phyloP scores from a whole-genome alignment of 2,329 filamentous ascomycete species.

The Colletotrichum sp. region DNA sequence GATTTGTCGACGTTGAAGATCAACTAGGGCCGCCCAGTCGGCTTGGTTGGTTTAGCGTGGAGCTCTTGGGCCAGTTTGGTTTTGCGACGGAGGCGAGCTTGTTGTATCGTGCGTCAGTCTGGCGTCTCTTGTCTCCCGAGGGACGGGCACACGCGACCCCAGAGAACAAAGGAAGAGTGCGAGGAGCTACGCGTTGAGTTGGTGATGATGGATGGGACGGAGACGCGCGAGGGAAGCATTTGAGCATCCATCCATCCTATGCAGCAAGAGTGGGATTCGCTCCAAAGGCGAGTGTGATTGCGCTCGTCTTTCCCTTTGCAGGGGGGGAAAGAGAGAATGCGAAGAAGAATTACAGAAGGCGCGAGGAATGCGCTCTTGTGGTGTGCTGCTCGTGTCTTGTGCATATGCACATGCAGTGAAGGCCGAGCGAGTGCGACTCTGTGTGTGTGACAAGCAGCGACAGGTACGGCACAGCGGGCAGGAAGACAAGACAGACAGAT shows the following conservation, averaged over 20 bases:
- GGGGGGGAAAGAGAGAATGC: conserved; percentile 10
- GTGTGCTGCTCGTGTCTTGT: neutral
- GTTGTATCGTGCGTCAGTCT: conserved; percentile 14
- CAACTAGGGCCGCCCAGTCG: conserved; percentile 6
- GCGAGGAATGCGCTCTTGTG: conserved; percentile 8
- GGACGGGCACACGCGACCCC: neutral
- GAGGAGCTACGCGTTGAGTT: neutral
- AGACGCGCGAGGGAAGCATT: neutral
- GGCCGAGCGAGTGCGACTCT: conserved; percentile 1
- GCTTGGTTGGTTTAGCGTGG: conserved; percentile 4
- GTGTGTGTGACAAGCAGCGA: neutral
- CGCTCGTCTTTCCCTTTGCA: neutral
- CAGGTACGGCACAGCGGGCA: neutral
- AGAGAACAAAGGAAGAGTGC: conserved; percentile 12
- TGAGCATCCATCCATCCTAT: neutral
- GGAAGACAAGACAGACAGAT: neutral
- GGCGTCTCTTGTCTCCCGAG: conserved; percentile 16
- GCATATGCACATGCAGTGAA: conserved; percentile 15
- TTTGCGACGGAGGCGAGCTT: conserved; percentile 16
- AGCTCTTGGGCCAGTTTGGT: neutral
- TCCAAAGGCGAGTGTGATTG: neutral
- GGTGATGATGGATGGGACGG: neutral
- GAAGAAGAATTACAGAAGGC: conserved; percentile 15
- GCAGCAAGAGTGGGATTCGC: neutral
- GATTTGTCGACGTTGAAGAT: conserved; percentile 16